Evolutionary conservation across 805 yeast genomes (phyloP), one percentile per base, ranked within the genome.

Genomic region (Wickerhamiella australiensis): DNA sequence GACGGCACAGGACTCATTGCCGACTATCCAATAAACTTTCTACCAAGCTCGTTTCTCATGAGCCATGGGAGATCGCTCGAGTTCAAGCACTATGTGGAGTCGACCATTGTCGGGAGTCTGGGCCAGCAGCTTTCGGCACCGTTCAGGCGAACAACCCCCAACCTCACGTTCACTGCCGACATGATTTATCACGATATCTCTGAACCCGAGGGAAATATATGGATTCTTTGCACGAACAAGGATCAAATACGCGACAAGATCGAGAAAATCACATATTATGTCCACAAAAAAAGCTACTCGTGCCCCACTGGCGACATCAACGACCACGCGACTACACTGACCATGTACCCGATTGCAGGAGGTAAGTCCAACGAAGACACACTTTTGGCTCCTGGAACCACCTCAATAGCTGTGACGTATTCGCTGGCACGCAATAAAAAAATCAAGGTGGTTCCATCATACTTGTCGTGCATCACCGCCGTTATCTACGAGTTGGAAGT

Each of bases 401-500:
- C 36, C 12, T 20, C 31, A 15, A 20, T 46, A 11, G 26, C 23
- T 5, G 49, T 46, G 25, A 17, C 42, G 17, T 46, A 21, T 40
- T 9, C 37, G 18, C 40, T 46, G 11, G 21, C 42, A 2, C 31
- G 49, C n/a, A 35, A 46, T n/a, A 23, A 37, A 12, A 20, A 46
- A 9, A 13, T 22, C 25, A 35, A 37, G 26, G 13, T 46, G 4
- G 40, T 37, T 7, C 49, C 49, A 3, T 35, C 43, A 12, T 46
- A 46, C 26, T 18, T 46, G 22, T 21, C 43, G 26, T 46, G 49
- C 23, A 27, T 46, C n/a, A 46, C 49, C 3, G 37, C 43, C 3
- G 43, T 46, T 8, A 25, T 31, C 5, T 46, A 46, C 37, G 41
- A 33, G 27, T 21, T 46, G 5, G 49, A 46, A 11, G 9, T 46